phyloP scores from a whole-genome alignment of 2,329 filamentous ascomycete species.

The Chrysoporthe austroafricana region DNA sequence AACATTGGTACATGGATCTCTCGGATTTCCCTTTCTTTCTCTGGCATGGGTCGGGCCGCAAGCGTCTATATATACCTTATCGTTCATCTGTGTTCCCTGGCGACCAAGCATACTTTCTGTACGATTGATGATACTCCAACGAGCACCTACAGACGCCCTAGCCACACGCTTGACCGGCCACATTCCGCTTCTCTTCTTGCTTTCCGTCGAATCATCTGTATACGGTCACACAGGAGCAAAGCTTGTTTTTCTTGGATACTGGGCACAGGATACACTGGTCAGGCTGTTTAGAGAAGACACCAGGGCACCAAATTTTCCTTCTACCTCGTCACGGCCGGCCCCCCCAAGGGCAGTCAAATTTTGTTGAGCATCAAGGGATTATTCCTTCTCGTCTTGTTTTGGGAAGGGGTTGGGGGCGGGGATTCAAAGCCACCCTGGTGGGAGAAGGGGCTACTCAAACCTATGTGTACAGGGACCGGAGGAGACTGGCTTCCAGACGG shows the following conservation, averaged over 20 bases:
- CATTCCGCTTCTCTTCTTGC: background rate
- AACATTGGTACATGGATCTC: background rate
- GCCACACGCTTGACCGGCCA: background rate
- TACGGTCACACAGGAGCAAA: conserved; percentile 1
- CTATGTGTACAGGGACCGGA: background rate
- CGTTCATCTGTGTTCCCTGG: conserved; percentile 9
- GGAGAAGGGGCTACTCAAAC: background rate
- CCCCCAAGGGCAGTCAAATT: background rate
- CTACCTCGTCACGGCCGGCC: background rate
- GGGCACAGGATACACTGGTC: background rate
- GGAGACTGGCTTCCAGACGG: background rate
- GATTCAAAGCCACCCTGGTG: background rate
- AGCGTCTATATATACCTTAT: conserved; percentile 28
- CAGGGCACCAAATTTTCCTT: background rate
- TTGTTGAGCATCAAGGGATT: background rate
- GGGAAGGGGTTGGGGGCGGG: background rate
- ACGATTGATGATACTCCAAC: conserved; percentile 16
- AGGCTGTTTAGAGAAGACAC: background rate
- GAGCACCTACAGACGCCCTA: background rate
- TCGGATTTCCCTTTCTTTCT: conserved; percentile 1
- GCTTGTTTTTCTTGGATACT: background rate
- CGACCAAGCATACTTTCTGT: conserved; percentile 15
- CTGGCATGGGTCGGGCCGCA: conserved; percentile 20
- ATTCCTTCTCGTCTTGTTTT: conserved; percentile 3
- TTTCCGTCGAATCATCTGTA: conserved; percentile 4